Percentiles rank a stretch among this genome's conserved stretches.
Conservation (phyloP, 1,284 basidiomycete genomes). For the Puccinia hordei region DNA sequence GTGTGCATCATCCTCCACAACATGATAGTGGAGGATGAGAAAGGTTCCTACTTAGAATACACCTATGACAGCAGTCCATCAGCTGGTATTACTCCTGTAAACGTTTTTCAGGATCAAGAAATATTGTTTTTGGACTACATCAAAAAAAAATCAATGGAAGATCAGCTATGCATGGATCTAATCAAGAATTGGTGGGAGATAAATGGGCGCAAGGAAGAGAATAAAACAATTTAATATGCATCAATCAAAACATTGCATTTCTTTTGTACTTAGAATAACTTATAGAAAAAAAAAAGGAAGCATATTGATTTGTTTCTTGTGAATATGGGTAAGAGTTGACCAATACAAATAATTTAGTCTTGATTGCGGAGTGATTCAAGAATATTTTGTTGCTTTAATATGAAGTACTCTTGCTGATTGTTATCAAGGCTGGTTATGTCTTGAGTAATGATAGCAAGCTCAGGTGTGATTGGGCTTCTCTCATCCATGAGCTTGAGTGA, state of each 20-base stretch:
- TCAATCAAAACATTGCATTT: too few relatives aligned
- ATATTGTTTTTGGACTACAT: background rate
- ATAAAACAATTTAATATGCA: too few relatives aligned
- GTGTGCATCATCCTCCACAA: conserved; percentile 1
- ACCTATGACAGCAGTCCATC: background rate
- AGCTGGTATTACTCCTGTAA: background rate
- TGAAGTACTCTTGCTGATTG: background rate
- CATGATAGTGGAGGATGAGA: too few relatives aligned
- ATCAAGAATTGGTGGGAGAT: background rate
- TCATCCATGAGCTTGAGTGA: background rate
- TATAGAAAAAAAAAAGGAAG: too few relatives aligned
- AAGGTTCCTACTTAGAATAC: background rate
- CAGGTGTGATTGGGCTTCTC: background rate
- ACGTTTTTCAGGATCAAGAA: background rate
- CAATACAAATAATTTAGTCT: background rate
- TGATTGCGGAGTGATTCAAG: too few relatives aligned
- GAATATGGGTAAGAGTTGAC: too few relatives aligned
- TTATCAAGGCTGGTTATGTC: background rate
- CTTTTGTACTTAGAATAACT: background rate
- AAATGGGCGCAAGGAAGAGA: background rate
- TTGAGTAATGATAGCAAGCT: background rate
- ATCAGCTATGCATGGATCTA: background rate
- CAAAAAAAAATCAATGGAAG: background rate
- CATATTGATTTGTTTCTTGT: too few relatives aligned
- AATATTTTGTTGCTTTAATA: background rate